phyloP scores from a whole-genome alignment of 352 stramenopile genomes.

The Globisporangium heterothallicum region DNA sequence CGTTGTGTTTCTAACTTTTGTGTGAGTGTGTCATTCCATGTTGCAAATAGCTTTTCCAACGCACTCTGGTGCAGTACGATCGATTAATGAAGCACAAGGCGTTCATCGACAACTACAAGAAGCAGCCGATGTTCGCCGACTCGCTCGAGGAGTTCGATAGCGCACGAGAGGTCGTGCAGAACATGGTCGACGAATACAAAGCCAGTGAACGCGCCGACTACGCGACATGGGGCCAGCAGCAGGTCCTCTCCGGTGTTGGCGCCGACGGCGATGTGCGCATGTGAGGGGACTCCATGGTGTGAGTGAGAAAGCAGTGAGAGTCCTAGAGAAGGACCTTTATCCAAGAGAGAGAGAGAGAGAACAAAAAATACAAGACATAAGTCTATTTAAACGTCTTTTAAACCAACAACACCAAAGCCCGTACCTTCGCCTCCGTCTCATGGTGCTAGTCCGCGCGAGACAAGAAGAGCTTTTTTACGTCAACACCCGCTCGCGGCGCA shows the following conservation, averaged over 20 bases:
- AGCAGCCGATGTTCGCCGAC: conserved; percentile 96
- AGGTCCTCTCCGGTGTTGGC: conserved; percentile 1
- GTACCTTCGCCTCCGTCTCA: too few species aligned
- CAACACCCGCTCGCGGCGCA: conserved; percentile 62
- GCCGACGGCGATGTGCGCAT: conserved; percentile 49
- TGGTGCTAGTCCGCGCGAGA: too few species aligned
- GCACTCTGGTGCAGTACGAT: conserved; percentile 96
- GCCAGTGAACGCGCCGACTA: conserved; percentile 78
- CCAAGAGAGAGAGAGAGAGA: too few species aligned
- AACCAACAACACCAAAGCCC: too few species aligned
- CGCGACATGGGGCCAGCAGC: conserved; percentile 59
- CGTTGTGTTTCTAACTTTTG: conserved; percentile 5
- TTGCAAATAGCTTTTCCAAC: conserved; percentile 66
- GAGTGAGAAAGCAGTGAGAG: not conserved
- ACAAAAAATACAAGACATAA: too few species aligned
- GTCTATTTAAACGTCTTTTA: conserved; percentile 24
- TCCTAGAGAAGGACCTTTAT: too few species aligned
- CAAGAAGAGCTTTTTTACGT: conserved; percentile 23
- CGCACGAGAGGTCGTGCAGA: conserved; percentile 80
- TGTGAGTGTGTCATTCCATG: conserved; percentile 4
- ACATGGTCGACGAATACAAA: conserved; percentile 83
- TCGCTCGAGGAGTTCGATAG: conserved; percentile 84
- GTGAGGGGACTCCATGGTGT: conserved; percentile 2
- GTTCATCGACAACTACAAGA: conserved; percentile 99
- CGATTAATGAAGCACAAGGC: conserved; percentile 96